Base-by-base conservation (phyloP, 2,329 filamentous ascomycete species). In the Penicillium sp. region DNA sequence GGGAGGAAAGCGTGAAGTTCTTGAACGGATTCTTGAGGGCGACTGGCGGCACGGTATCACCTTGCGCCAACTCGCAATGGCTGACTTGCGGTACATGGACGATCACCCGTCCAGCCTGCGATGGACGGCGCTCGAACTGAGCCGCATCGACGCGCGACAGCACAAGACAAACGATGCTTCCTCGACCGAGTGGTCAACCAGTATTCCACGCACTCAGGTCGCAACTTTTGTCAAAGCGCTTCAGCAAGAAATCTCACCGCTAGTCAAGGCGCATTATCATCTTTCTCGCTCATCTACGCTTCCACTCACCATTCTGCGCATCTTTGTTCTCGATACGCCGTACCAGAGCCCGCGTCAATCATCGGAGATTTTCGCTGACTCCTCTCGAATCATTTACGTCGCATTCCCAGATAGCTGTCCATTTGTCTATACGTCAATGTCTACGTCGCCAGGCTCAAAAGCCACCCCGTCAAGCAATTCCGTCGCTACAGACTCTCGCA, bases 181-280 rank as follows among this genome's bases (percentile, higher is more conserved):
- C 45, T 12, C 48, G 43, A 52, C 36, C 47, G 71, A 76, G 46
- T 60, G 56, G 48, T 63, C 68, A 25, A 55, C 61, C 49, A 66
- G 68, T 53, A 63, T 79, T 18, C 88, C 88, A 9, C 82, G 85
- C 12, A 88, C 93, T 60, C 87, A 94, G 60, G 85, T 88, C 1
- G 82, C 86, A 4, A 87, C 85, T 0, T 95, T 95, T 65, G 74
- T 94, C 34, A 80, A 81, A 54, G 85, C 84, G 55, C 79, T 95
- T 2, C 85, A 90, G 56, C 75, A 76, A 36, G 84, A 90, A 61
- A 78, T 90, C 13, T 75, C 88, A 1, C 86, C 88, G 1, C 79
- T 93, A 49, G 80, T 90, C 57, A 94, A 93, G 66, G 86, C 86
- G 4, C 87, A 94, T 67, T 93, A 88, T 66, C 84, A 88, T 58